Base-by-base conservation (phyloP, 495 filamentous ascomycete genomes). In the Neurospora terricola region DNA sequence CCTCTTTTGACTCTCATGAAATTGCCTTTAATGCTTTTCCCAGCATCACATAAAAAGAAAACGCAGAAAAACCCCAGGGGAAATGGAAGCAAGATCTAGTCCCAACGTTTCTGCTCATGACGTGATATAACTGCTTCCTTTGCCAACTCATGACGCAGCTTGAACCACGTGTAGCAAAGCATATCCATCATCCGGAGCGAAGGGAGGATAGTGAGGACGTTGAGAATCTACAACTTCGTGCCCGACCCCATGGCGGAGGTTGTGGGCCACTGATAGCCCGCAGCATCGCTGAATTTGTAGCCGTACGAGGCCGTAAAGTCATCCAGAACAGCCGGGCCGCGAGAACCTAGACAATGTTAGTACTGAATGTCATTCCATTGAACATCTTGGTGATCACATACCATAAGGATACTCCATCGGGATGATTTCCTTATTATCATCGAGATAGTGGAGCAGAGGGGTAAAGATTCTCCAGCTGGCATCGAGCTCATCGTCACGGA, bases 341-440 rank as follows among this genome's bases (percentile, higher is more conserved):
- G 94, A 71, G 96, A 98, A 73, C 96, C 96, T 99, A 75, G 37
- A 71, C 72, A 37, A 62, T 7, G 70, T 30, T 71, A 69, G 71
- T 77, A 48, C 81, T 75, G 42, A 45, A 27, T 27, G 39, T 45
- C 45, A 8, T 36, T 70, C 43, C 18, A 38, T 8, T 2, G 6
- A 27, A 40, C 45, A 16, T 3, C 34, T 9, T 4, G 27, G 34
- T n/a, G 23, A 36, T 43, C n/a, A 84, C 94, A 83, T 83, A 97
- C 96, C 96, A 82, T 99, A 99, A 69, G 96, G 95, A 85, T 99
- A 99, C 81, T 98, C 96, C 96, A 99, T 99, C 38, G 96, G 96
- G 74, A 97, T 92, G 72, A 99, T 98, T 84, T 99, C 96, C 86
- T 96, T 95, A 85, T 98, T 98, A 80, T 96, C 93, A 77, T 99